Evolutionary conservation across 371 early-diverging fungal genomes (phyloP), one percentile per base, ranked within the genome.

Genomic region (Mucor irregularis): DNA sequence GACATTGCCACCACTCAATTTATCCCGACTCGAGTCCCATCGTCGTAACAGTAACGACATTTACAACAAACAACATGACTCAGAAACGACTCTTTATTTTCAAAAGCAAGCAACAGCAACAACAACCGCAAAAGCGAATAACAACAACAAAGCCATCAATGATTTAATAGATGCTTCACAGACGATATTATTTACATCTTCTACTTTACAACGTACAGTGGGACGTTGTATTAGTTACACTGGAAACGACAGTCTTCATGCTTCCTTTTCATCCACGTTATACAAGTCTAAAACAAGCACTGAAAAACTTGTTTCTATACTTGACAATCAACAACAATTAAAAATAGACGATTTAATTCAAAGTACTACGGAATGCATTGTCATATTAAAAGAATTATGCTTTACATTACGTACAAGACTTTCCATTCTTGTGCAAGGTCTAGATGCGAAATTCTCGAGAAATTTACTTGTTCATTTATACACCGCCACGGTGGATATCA

Each of bases 401-500:
- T 52, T 28, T 17, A 21, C 53, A 13, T 17, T 71, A 3, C 58
- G 62, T 17, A 63, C 67, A n/a, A 39, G 67, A n/a, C 35, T 69
- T 24, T 53, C 72, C 7, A 52, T 45, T 0, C 47, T 74, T 0
- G 59, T 64, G n/a, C 75, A 71, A 39, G 52, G 49, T 2, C 39
- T 74, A 8, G 84, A 84, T 39, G 56, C 69, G 0, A 75, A 78
- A 25, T 56, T 68, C 25, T 66, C 72, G 39, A 64, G 84, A 29
- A 74, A 80, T 37, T 42, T 84, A 13, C 51, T 84, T 4, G 49
- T 72, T 26, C 53, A 64, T 31, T 56, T 84, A 1, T 78, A 84
- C 49, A 75, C 78, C 26, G 79, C 81, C 0, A 64, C 79, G 0
- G 62, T 80, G 0, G 83, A 84, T 64, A 73, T 81, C 16, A 73